Conservation (phyloP, 768 basidiomycete genomes). For the Mycena epipterygia region DNA sequence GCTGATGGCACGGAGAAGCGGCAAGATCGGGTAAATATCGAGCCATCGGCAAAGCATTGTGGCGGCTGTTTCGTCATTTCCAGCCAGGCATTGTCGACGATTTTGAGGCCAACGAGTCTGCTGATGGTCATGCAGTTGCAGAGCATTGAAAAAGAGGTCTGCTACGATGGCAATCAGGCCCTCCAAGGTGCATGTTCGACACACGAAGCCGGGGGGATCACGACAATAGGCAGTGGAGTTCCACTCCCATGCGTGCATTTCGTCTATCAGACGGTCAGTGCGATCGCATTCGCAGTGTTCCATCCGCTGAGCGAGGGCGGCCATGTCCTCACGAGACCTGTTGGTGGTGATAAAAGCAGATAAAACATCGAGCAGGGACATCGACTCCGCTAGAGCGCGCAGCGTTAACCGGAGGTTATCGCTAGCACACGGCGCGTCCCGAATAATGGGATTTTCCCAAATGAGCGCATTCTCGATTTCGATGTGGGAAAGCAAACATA, state of each 20-base stretch:
- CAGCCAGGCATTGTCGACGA: constrained; percentile 18
- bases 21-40: constrained; percentile 24
- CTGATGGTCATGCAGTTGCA: background rate
- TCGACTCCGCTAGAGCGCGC: background rate
- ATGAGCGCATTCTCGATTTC: background rate
- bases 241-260: constrained; percentile 29
- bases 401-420: constrained; percentile 12
- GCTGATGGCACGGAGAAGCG: constrained; percentile 25
- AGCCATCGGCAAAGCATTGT: constrained; percentile 31
- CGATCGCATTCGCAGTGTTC: constrained; percentile 30
- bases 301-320: constrained; percentile 24
- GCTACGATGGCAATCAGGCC: constrained; percentile 24
- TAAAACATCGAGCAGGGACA: constrained; percentile 16
- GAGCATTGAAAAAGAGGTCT: constrained; percentile 20
- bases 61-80: constrained; percentile 17
- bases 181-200: constrained; percentile 14
- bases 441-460: constrained; percentile 30
- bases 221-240: constrained; percentile 15
- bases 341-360: constrained; percentile 19
- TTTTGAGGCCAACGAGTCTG: constrained; percentile 12
- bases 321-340: constrained; percentile 26
- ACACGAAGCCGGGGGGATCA: constrained; percentile 15
- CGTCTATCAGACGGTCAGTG: constrained; percentile 18
- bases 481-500: constrained; percentile 23
- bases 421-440: constrained; percentile 23